phyloP scores from a whole-genome alignment of 1,284 basidiomycete genomes.

The Marasmius sp. region DNA sequence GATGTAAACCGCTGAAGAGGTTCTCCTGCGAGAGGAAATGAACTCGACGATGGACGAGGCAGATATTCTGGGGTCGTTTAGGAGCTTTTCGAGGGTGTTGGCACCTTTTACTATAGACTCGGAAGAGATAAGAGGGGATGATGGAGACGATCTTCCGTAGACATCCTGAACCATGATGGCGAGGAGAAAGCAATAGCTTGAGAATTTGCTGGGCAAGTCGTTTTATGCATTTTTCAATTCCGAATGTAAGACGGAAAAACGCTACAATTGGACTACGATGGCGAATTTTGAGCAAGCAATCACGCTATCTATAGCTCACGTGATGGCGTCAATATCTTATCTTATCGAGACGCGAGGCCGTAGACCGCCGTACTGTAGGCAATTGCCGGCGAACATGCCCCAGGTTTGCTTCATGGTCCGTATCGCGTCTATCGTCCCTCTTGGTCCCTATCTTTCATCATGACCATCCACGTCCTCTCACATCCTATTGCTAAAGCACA shows the following conservation, averaged over 20 bases:
- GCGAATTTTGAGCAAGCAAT: neutral
- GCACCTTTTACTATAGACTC: slow-evolving; percentile 29
- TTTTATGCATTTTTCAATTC: neutral
- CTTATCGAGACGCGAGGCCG: neutral
- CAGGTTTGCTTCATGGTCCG: neutral
- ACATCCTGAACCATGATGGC: slow-evolving; percentile 7
- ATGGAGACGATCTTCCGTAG: slow-evolving; percentile 2
- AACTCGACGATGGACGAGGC: slow-evolving; percentile 69
- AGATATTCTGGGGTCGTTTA: slow-evolving; percentile 44
- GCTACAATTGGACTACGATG: neutral
- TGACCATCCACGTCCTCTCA: slow-evolving; percentile 52
- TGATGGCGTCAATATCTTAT: neutral
- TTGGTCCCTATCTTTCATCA: slow-evolving; percentile 22
- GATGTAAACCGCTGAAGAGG: slow-evolving; percentile 70
- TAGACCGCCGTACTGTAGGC: neutral
- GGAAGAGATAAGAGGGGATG: slow-evolving; percentile 5
- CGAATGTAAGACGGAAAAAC: neutral
- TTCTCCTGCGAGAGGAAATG: slow-evolving; percentile 51
- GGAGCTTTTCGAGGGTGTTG: slow-evolving; percentile 28
- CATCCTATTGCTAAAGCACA: slow-evolving; percentile 77
- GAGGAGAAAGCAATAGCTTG: neutral
- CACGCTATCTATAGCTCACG: neutral
- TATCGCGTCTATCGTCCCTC: neutral
- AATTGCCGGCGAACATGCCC: neutral
- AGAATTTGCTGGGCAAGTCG: neutral